Conservation (phyloP, 495 filamentous ascomycete species). For the Symbiotaphrina buchneri region DNA sequence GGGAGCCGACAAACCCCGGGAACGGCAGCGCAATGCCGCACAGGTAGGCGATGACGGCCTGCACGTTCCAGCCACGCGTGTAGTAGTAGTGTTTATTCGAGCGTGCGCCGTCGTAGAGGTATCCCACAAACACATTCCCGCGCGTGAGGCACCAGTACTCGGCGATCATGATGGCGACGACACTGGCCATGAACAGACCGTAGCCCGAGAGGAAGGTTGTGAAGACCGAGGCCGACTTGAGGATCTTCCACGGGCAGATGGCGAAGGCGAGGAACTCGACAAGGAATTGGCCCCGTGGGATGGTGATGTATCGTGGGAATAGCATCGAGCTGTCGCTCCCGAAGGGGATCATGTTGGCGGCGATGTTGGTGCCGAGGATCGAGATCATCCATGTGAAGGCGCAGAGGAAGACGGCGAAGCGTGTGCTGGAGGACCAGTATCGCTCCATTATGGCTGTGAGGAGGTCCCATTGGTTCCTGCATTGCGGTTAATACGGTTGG, state of each 20-base stretch:
- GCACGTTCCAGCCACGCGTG: slow-evolving; percentile 11
- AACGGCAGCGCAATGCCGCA: slow-evolving; percentile 12
- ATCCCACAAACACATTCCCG: slow-evolving; percentile 14
- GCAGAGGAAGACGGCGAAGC: slow-evolving; percentile 13
- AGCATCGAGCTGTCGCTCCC: slow-evolving; percentile 13
- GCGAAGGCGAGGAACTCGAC: slow-evolving; percentile 13
- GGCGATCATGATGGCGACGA: slow-evolving; percentile 13
- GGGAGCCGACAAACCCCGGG: slow-evolving; percentile 12
- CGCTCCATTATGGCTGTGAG: slow-evolving; percentile 12
- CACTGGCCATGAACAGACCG: slow-evolving; percentile 15
- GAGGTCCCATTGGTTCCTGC: slow-evolving; percentile 17
- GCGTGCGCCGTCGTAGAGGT: slow-evolving; percentile 12
- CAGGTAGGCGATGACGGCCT: slow-evolving; percentile 12
- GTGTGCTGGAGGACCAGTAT: slow-evolving; percentile 10
- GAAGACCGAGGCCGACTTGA: slow-evolving; percentile 11
- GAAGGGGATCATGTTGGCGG: slow-evolving; percentile 16
- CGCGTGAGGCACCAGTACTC: slow-evolving; percentile 13
- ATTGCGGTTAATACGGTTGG: too few relatives aligned
- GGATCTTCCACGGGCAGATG: slow-evolving; percentile 14
- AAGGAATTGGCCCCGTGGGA: slow-evolving; percentile 16
- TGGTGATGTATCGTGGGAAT: slow-evolving; percentile 14
- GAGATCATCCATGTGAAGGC: slow-evolving; percentile 11
- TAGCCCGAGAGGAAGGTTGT: slow-evolving; percentile 13
- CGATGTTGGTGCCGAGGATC: slow-evolving; percentile 14
- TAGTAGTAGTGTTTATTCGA: slow-evolving; percentile 14